Percentiles rank a stretch among this genome's conserved stretches.
These are phyloP conservation scores for Xylona heveae DNA, from an alignment of 495 filamentous ascomycete species.

Conservation along the genomic window DNA sequence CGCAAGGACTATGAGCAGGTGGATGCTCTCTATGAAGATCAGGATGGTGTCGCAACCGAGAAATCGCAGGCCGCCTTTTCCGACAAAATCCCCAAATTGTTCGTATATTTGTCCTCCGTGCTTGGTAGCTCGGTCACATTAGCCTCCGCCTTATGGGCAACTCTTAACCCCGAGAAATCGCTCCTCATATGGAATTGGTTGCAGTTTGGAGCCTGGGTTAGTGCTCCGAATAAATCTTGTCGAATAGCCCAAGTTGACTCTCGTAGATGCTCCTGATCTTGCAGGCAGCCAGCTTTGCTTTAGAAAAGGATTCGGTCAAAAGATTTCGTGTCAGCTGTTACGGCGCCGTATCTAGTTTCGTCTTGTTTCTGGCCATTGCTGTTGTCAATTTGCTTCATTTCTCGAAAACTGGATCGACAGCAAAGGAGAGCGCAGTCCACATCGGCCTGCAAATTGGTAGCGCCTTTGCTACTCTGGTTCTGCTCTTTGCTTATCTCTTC, in stretches of 20 bases:
- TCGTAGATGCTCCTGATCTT: conserved; percentile 11
- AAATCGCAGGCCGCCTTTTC: conserved; percentile 32
- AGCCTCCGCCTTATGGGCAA: conserved; percentile 19
- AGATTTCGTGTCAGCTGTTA: conserved; percentile 25
- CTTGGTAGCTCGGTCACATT: conserved; percentile 24
- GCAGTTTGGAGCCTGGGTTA: not conserved
- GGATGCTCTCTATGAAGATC: conserved; percentile 37
- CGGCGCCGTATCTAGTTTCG: conserved; percentile 20
- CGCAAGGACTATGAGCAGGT: not conserved
- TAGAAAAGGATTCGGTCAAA: conserved; percentile 21
- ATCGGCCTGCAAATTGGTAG: too few species aligned
- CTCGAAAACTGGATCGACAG: too few species aligned
- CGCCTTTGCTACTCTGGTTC: too few species aligned
- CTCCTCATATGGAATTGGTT: not conserved
- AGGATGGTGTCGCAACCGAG: conserved; percentile 36
- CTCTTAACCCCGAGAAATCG: conserved; percentile 8
- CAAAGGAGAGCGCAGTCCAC: too few species aligned
- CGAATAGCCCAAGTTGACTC: conserved; percentile 17
- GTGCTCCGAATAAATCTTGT: conserved; percentile 13
- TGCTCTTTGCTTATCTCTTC: conserved; percentile 18
- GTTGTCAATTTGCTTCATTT: conserved; percentile 3
- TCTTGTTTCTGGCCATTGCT: conserved; percentile 14
- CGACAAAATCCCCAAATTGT: conserved; percentile 22
- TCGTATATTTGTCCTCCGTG: conserved; percentile 21
- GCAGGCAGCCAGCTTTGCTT: conserved; percentile 22